Evolutionary conservation across 306 rosid species (phyloP), one percentile per base, ranked within the genome.

Genomic region (Prunus armeniaca): DNA sequence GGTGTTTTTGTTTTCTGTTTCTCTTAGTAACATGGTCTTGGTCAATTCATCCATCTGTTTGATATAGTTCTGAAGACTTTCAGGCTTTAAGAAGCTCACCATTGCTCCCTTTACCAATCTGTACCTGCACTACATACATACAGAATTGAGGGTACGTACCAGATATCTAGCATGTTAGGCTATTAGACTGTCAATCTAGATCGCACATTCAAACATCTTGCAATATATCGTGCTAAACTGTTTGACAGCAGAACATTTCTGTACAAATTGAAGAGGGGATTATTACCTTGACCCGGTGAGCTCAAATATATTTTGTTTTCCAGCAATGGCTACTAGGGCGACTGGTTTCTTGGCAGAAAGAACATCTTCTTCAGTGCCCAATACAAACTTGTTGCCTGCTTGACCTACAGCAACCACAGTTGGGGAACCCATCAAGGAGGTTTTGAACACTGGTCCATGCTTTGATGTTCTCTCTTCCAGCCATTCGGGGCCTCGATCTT

Each of bases 1-100:
- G 20, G 81, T 83, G 72, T 85, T 79, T 3, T 62, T 74, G 58
- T 71, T 81, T 83, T 78, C 74, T 28, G 78, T 32, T 79, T 83
- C 83, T 77, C 14, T 74, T 12, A 63, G 13, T 30, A 85, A 64
- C 76, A 25, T 19, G 65, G 38, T 61, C 50, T 34, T 71, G 32
- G 64, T 85, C 38, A 88, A 76, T 45, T 79, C 81, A 71, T 88
- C 91, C 87, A 78, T 88, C 73, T 67, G 43, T 65, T 74, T 69
- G 14, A 82, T 82, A 61, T 81, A 81, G 54, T 85, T 88, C 19
- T 85, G 87, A 66, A 85, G 84, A 34, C 87, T 79, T 67, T 83
- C 86, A 10, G 86, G 83, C 82, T 88, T 88, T 75, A 88, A 81
- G 82, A 88, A 83, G 80, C 78, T 85, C 79, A 76, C 6, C 87